Conservation (phyloP, 2,329 filamentous ascomycete species). For the Fusarium foetens region DNA sequence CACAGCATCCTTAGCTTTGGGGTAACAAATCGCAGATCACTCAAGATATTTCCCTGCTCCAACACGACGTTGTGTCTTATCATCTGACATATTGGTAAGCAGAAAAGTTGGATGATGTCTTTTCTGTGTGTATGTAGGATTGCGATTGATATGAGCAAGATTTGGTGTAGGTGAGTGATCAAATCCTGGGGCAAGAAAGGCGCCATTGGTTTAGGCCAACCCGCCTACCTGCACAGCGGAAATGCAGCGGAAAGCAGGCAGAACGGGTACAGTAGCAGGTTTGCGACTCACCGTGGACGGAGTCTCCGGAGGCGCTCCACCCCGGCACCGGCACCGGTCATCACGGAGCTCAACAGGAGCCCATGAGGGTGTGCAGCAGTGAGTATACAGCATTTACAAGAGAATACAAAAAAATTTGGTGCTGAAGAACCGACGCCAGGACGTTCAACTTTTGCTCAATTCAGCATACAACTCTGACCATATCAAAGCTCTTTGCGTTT, state of each 20-base stretch:
- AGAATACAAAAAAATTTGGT: not conserved
- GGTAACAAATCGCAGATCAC: constrained; percentile 33
- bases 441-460: not conserved
- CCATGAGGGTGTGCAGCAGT: not conserved
- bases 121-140: not conserved
- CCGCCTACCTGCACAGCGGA: constrained; percentile 2
- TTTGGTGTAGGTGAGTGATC: constrained; percentile 7
- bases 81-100: constrained; percentile 39
- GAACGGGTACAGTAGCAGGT: constrained; percentile 5
- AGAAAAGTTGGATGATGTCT: constrained; percentile 4
- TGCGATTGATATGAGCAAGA: constrained; percentile 28
- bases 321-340: constrained; percentile 4
- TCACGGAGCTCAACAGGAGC: not conserved
- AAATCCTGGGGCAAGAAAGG: constrained; percentile 26
- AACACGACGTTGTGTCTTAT: constrained; percentile 7
- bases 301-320: constrained; percentile 25
- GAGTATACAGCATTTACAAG: not conserved
- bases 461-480: not conserved
- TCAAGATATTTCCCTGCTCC: constrained; percentile 12
- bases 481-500: not conserved
- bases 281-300: not conserved
- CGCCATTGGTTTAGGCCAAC: constrained; percentile 25
- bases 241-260: constrained; percentile 3
- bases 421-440: too few species aligned
- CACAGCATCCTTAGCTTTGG: not conserved